Percentiles rank a stretch among this genome's conserved stretches.
These are phyloP conservation scores for Quercus ilex DNA, from an alignment of 306 rosid species.

Conservation along the genomic window DNA sequence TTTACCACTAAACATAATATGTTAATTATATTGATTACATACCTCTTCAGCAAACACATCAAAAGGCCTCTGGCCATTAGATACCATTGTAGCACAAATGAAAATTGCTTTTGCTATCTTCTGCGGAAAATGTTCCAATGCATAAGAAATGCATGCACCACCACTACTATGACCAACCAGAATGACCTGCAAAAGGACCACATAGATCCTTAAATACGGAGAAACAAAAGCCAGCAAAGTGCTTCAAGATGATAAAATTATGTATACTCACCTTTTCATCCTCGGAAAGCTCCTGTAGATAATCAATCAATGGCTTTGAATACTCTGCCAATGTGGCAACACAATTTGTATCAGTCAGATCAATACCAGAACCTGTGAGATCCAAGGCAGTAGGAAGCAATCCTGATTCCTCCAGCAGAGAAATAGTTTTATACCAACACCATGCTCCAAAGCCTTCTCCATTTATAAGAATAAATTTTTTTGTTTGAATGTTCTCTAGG, in stretches of 20 bases:
- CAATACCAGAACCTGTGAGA: slow-evolving; percentile 92
- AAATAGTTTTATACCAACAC: slow-evolving; percentile 97
- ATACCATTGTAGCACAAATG: slow-evolving; percentile 93
- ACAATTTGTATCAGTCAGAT: slow-evolving; percentile 66
- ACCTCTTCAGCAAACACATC: slow-evolving; percentile 90
- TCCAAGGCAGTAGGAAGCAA: slow-evolving; percentile 74
- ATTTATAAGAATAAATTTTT: slow-evolving; percentile 71
- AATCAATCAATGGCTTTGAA: slow-evolving; percentile 77
- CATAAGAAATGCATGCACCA: slow-evolving; percentile 92
- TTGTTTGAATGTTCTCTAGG: slow-evolving; percentile 59
- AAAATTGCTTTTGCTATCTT: slow-evolving; percentile 86
- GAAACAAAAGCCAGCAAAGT: slow-evolving; percentile 5
- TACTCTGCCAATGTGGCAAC: slow-evolving; percentile 68
- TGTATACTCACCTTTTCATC: slow-evolving; percentile 70
- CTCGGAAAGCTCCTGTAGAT: slow-evolving; percentile 69
- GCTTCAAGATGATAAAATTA: slow-evolving; percentile 4
- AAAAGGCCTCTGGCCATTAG: slow-evolving; percentile 83
- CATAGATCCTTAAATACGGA: slow-evolving; percentile 18
- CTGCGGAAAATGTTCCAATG: slow-evolving; percentile 74
- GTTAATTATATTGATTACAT: slow-evolving; percentile 12
- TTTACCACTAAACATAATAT: background rate
- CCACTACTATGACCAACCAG: slow-evolving; percentile 96
- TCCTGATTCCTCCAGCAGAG: slow-evolving; percentile 80
- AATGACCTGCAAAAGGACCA: slow-evolving; percentile 59
- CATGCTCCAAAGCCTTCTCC: slow-evolving; percentile 99